Percentiles rank a stretch among this genome's conserved stretches.
phyloP scores from a whole-genome alignment of 2,329 filamentous ascomycete genomes.

The Tolypocladium guangdongense region DNA sequence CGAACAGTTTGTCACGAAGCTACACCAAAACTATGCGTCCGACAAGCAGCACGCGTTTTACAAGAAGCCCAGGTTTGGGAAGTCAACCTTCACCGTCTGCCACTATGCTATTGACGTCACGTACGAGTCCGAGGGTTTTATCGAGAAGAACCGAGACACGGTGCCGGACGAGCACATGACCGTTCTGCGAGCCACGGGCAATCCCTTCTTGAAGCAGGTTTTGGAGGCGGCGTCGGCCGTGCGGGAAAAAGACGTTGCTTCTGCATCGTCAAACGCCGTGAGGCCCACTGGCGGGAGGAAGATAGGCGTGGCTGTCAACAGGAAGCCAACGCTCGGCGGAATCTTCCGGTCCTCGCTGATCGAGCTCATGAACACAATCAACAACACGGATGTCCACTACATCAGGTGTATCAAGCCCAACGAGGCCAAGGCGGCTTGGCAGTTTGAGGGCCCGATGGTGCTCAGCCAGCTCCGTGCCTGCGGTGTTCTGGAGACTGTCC shows the following conservation, averaged over 20 bases:
- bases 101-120: constrained; percentile 98
- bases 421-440: constrained; percentile 92
- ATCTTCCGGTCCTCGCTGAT: constrained; percentile 99
- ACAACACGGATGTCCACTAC: constrained; percentile 96
- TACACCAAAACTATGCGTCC: constrained; percentile 83
- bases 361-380: constrained; percentile 96
- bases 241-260: constrained; percentile 74
- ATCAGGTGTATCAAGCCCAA: constrained; percentile 99
- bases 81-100: constrained; percentile 94
- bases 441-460: constrained; percentile 98
- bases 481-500: constrained; percentile 95
- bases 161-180: constrained; percentile 98
- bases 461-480: constrained; percentile 93
- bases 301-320: constrained; percentile 83
- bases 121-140: constrained; percentile 97
- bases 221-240: constrained; percentile 77
- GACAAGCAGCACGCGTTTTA: constrained; percentile 96
- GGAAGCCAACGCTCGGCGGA: constrained; percentile 92
- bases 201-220: constrained; percentile 74
- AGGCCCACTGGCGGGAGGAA: constrained; percentile 73
- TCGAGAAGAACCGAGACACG: constrained; percentile 98
- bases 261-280: constrained; percentile 56
- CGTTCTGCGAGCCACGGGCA: constrained; percentile 73
- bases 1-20: constrained; percentile 90
- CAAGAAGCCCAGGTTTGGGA: constrained; percentile 97